A percentile compares a stretch with the other conserved stretches of the same genome.
These are phyloP conservation scores for Leccinum pellstonianum DNA, from an alignment of 768 basidiomycete species.

Conservation along the genomic window DNA sequence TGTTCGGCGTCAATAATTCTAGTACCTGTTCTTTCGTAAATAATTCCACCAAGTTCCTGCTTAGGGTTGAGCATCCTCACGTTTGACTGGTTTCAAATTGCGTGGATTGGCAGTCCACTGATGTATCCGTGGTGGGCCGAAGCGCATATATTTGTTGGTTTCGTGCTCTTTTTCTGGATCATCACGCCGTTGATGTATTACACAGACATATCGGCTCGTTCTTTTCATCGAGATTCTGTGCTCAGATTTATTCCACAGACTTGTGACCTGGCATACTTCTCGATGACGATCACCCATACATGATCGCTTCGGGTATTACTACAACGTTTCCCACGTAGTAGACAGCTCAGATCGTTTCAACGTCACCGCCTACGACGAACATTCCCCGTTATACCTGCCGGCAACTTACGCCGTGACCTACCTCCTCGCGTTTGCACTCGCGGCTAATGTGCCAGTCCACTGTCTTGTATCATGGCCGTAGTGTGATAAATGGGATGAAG, in stretches of 20 bases:
- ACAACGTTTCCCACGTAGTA: slow-evolving; percentile 77
- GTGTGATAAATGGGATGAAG: slow-evolving; percentile 68
- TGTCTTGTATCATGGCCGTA: slow-evolving; percentile 79
- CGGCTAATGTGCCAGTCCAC: slow-evolving; percentile 85
- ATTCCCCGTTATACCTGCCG: slow-evolving; percentile 90
- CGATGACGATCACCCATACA: slow-evolving; percentile 65
- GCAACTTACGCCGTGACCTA: slow-evolving; percentile 89
- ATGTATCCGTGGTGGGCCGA: too few relatives aligned
- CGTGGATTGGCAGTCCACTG: too few relatives aligned
- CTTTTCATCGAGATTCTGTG: not conserved
- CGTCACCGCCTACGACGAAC: slow-evolving; percentile 68
- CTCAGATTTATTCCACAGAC: too few relatives aligned
- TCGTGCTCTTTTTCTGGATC: too few relatives aligned
- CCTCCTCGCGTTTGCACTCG: slow-evolving; percentile 79
- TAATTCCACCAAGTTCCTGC: too few relatives aligned
- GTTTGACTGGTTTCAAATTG: too few relatives aligned
- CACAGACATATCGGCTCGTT: too few relatives aligned
- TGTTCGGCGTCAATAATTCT: too few relatives aligned
- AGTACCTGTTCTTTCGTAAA: too few relatives aligned
- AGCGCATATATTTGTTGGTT: too few relatives aligned
- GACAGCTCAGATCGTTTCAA: slow-evolving; percentile 66
- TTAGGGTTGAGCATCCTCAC: too few relatives aligned
- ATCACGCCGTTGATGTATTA: too few relatives aligned
- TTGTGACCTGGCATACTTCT: slow-evolving; percentile 28
- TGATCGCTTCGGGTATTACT: slow-evolving; percentile 76